A percentile compares a stretch with the other conserved stretches of the same genome.
phyloP scores from a whole-genome alignment of 148 eudicot genomes.

The Cornus suecica region DNA sequence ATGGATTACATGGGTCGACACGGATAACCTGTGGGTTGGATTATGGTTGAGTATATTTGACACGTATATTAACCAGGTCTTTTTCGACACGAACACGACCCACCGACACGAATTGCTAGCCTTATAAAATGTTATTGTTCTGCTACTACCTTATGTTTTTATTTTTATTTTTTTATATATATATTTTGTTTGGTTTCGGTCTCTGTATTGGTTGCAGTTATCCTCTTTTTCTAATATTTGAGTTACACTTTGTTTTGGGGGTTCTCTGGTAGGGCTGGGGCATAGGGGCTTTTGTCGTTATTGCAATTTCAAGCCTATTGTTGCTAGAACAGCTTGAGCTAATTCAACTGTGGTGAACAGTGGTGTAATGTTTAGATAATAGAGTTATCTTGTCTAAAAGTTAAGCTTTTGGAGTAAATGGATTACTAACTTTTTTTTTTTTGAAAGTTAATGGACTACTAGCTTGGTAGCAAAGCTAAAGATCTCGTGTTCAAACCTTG shows the following conservation, averaged over 20 bases:
- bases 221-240: not conserved
- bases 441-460: too few species aligned
- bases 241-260: not conserved
- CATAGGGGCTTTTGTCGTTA: not conserved
- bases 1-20: too few species aligned
- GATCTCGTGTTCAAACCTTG: too few species aligned
- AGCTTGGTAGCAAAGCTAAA: too few species aligned
- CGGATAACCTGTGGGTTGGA: too few species aligned
- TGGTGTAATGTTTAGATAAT: not conserved
- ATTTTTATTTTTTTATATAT: too few species aligned
- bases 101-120: too few species aligned
- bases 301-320: not conserved
- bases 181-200: not conserved
- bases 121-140: constrained; percentile 1
- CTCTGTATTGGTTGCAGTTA: not conserved
- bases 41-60: too few species aligned
- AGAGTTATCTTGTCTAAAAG: not conserved
- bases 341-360: not conserved
- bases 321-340: not conserved
- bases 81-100: too few species aligned
- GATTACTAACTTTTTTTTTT: too few species aligned
- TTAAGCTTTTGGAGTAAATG: too few species aligned
- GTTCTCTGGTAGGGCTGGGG: not conserved
- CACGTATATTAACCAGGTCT: too few species aligned
- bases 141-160: not conserved